Evolutionary conservation across 495 filamentous ascomycete genomes (phyloP).

Genomic region (Parathielavia hyrcaniae): DNA sequence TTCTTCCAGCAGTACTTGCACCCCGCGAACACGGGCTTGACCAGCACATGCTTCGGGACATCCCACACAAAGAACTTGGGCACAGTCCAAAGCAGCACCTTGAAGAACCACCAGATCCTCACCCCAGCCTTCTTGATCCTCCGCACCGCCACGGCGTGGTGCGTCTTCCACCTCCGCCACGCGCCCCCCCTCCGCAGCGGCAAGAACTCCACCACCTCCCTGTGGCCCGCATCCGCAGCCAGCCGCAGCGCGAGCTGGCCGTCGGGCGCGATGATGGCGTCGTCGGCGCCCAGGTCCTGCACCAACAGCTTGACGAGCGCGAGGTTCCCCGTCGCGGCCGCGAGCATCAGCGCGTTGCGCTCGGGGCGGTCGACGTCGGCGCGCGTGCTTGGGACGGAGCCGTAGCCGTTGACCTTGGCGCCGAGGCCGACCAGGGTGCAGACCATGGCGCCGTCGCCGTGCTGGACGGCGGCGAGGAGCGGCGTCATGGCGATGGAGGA

Average conservation of each 20-base stretch:
- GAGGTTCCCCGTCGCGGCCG: constrained; percentile 25
- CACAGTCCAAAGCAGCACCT: constrained; percentile 29
- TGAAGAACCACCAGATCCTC: constrained; percentile 23
- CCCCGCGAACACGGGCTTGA: constrained; percentile 18
- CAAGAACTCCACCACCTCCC: constrained; percentile 31
- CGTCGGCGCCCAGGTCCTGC: constrained; percentile 27
- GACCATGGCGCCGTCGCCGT: constrained; percentile 28
- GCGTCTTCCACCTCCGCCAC: constrained; percentile 26
- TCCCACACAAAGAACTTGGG: constrained; percentile 31
- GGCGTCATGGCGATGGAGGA: constrained; percentile 26
- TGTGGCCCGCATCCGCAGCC: constrained; percentile 26
- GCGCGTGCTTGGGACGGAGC: neutral
- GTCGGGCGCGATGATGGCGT: constrained; percentile 28
- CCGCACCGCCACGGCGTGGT: constrained; percentile 21
- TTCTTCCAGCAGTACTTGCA: constrained; percentile 29
- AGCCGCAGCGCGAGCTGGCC: constrained; percentile 30
- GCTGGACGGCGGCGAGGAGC: constrained; percentile 33
- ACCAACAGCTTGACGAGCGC: constrained; percentile 25
- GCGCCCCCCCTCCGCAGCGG: constrained; percentile 31
- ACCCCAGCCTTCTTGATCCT: constrained; percentile 20
- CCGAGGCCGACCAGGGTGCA: constrained; percentile 30
- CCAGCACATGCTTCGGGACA: constrained; percentile 30
- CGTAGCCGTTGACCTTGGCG: constrained; percentile 27
- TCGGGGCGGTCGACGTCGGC: neutral
- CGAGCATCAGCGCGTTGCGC: constrained; percentile 34